Evolutionary conservation across 352 stramenopile genomes (phyloP).

Genomic region (Globisporangium paroecandrum): DNA sequence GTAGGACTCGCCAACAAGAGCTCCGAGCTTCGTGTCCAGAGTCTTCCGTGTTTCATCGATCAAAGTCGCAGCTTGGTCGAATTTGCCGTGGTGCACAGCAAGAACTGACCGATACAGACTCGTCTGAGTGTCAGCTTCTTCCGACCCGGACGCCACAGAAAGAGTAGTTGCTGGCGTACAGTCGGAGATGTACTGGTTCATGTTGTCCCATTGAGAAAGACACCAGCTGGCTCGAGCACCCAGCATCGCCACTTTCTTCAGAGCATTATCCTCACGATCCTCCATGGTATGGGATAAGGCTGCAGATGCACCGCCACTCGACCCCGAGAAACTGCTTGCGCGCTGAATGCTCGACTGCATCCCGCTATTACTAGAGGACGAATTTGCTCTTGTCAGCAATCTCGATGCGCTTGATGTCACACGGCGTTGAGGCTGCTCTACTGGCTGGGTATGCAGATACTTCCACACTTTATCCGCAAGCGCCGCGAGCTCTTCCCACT

Average conservation of each 20-base stretch:
- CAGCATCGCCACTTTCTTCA: constrained; percentile 75
- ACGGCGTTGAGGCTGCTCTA: constrained; percentile 5
- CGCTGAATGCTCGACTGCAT: constrained; percentile 19
- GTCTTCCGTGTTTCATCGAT: constrained; percentile 93
- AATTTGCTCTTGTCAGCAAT: constrained; percentile 10
- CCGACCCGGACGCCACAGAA: constrained; percentile 12
- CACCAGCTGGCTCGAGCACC: constrained; percentile 84
- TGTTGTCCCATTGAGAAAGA: constrained; percentile 76
- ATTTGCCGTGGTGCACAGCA: constrained; percentile 92
- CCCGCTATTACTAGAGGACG: constrained; percentile 11
- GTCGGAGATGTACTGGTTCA: constrained; percentile 75
- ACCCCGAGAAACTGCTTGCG: constrained; percentile 33
- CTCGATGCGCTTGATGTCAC: constrained; percentile 9
- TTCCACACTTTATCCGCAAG: constrained; percentile 77
- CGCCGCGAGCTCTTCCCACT: constrained; percentile 93
- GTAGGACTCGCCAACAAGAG: constrained; percentile 96
- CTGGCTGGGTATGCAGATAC: constrained; percentile 26
- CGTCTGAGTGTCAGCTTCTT: constrained; percentile 34
- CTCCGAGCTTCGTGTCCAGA: constrained; percentile 93
- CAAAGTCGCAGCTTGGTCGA: constrained; percentile 84
- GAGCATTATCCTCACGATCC: constrained; percentile 40
- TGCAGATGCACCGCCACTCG: constrained; percentile 17
- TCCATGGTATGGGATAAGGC: constrained; percentile 21
- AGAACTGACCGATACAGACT: constrained; percentile 88
- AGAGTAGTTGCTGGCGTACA: constrained; percentile 21